Percentiles rank a stretch among this genome's conserved stretches.
Evolutionary conservation across 768 basidiomycete genomes (phyloP).

Genomic region (Collybia nuda): DNA sequence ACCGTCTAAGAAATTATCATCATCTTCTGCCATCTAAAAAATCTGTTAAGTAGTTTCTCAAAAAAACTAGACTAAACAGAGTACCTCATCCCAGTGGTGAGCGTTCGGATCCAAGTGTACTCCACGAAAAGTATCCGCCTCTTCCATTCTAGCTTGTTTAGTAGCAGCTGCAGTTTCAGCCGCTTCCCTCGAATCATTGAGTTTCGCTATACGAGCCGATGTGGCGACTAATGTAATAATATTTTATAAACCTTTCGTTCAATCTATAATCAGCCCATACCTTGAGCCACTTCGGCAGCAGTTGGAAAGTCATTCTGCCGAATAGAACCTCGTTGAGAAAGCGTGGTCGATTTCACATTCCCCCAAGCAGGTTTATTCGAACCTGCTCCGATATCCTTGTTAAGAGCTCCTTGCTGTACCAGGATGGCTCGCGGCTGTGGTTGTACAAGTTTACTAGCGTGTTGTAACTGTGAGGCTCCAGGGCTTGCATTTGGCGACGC

Average conservation of each 20-base stretch:
- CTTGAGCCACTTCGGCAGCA: conserved; percentile 91
- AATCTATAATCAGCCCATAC: conserved; percentile 37
- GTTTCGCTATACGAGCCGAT: conserved; percentile 33
- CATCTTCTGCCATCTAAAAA: conserved; percentile 84
- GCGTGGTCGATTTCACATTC: conserved; percentile 45
- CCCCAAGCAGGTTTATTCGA: conserved; percentile 71
- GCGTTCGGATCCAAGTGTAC: conserved; percentile 92
- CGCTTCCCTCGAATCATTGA: conserved; percentile 41
- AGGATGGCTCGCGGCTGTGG: conserved; percentile 53
- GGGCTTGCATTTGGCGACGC: conserved; percentile 24
- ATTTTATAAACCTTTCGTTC: conserved; percentile 1
- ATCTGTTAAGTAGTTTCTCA: conserved; percentile 7
- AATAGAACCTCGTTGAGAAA: conserved; percentile 39
- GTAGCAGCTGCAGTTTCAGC: conserved; percentile 52
- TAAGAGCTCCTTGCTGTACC: conserved; percentile 25
- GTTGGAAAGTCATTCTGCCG: conserved; percentile 85
- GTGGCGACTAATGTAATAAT: conserved; percentile 22
- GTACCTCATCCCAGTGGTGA: conserved; percentile 97
- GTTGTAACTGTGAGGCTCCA: conserved; percentile 50
- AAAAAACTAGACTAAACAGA: conserved; percentile 22
- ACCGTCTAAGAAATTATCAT: conserved; percentile 84
- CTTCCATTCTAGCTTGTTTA: conserved; percentile 70
- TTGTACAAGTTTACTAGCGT: conserved; percentile 66
- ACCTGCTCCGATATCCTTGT: conserved; percentile 28
- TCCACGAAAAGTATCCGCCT: conserved; percentile 92